Percentiles rank a stretch among this genome's conserved stretches.
phyloP scores from a whole-genome alignment of 345 rosid genomes.

The Noccaea caerulescens region DNA sequence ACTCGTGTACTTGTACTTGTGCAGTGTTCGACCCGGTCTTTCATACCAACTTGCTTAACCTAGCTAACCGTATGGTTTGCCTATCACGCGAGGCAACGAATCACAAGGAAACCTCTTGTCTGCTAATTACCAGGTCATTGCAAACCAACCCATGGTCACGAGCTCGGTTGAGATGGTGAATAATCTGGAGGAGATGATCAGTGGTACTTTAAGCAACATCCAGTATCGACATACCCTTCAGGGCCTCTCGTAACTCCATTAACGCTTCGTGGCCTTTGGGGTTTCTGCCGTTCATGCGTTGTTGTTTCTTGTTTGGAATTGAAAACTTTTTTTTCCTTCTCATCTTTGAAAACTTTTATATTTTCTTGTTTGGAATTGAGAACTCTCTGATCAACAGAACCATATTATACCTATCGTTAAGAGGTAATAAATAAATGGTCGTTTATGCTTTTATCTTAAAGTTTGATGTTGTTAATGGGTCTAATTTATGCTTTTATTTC shows the following conservation, averaged over 20 bases:
- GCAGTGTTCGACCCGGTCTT: conserved; percentile 45
- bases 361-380: background rate
- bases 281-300: background rate
- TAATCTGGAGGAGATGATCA: conserved; percentile 28
- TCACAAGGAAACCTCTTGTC: conserved; percentile 43
- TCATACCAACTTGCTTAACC: conserved; percentile 51
- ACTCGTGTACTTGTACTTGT: background rate
- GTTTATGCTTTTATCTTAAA: background rate
- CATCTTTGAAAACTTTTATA: background rate
- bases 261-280: background rate
- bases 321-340: background rate
- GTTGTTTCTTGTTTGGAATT: background rate
- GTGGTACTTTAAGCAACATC: conserved; percentile 45
- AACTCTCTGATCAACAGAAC: background rate
- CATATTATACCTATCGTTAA: background rate
- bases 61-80: conserved; percentile 52
- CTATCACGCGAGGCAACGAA: conserved; percentile 44
- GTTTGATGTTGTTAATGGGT: background rate
- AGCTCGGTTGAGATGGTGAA: conserved; percentile 43
- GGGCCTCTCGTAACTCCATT: background rate
- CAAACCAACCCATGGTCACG: conserved; percentile 41
- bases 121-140: conserved; percentile 49
- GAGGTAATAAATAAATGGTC: background rate
- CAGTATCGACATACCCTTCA: conserved; percentile 27
- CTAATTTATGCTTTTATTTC: too few relatives aligned